Conservation (phyloP, 2,329 filamentous ascomycete genomes). For the Pestalotiopsis sp. region DNA sequence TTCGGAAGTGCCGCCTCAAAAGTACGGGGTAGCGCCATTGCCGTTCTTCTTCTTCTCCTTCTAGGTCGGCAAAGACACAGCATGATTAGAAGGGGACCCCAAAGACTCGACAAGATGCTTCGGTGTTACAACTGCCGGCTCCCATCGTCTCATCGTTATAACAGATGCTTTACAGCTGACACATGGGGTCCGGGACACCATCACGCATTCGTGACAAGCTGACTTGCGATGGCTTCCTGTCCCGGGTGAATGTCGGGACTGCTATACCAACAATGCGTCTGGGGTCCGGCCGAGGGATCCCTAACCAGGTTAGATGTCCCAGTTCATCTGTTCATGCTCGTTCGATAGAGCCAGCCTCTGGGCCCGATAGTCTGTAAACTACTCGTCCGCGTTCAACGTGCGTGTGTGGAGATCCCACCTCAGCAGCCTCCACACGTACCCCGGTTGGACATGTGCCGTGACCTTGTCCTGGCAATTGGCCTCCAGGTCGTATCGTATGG, state of each 20-base stretch:
- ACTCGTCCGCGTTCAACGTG: neutral
- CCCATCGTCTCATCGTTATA: neutral
- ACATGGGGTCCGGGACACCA: neutral
- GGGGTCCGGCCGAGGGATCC: neutral
- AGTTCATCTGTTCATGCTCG: constrained; percentile 1
- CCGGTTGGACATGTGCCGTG: neutral
- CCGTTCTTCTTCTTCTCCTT: neutral
- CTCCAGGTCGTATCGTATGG: neutral
- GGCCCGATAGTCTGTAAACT: neutral
- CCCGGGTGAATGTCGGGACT: neutral
- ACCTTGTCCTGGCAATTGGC: neutral
- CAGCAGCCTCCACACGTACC: neutral
- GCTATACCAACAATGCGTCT: neutral
- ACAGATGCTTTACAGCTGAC: neutral
- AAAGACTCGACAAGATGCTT: neutral
- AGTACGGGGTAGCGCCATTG: neutral
- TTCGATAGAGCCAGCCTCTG: neutral
- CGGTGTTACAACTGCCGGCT: neutral
- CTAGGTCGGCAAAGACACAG: neutral
- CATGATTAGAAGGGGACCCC: neutral
- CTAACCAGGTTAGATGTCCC: neutral
- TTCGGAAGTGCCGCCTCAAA: neutral
- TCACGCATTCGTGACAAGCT: neutral
- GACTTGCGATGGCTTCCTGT: neutral
- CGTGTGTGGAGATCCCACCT: neutral